These are phyloP conservation scores for Gaultheria prostrata DNA, from an alignment of 148 eudicot species.

Conservation along the genomic window DNA sequence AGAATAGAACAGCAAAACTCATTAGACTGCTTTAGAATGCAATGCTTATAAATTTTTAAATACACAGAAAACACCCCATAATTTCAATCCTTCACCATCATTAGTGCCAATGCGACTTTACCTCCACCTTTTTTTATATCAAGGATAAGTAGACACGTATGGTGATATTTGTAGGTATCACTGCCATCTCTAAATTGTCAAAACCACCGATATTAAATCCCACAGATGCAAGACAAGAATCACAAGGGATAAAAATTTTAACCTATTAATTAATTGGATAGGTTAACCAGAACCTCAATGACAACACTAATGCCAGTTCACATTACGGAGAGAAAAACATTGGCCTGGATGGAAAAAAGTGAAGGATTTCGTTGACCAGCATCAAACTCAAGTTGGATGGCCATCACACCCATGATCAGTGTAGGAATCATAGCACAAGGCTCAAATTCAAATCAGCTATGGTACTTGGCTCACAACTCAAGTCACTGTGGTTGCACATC, in stretches of 20 bases:
- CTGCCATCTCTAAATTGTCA: neutral
- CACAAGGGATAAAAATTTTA: neutral
- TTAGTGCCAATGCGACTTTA: neutral
- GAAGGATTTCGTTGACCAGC: neutral
- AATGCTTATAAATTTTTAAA: neutral
- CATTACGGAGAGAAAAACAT: neutral
- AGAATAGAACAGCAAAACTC: neutral
- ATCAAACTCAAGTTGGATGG: neutral
- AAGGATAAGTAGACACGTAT: neutral
- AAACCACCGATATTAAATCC: neutral
- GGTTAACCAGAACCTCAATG: neutral
- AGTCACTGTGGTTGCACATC: neutral
- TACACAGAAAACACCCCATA: neutral
- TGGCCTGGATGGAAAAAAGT: neutral
- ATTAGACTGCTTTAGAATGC: neutral
- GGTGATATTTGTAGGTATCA: neutral
- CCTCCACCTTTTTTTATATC: neutral
- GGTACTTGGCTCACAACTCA: neutral
- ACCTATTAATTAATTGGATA: neutral
- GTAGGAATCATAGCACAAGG: too few relatives aligned
- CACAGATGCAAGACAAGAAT: neutral
- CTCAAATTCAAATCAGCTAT: conserved; percentile 10
- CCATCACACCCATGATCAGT: neutral
- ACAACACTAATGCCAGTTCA: neutral
- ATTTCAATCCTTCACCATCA: neutral